Conservation (phyloP, 1,139 yeast genomes). For the Scheffersomyces illinoinensis region DNA sequence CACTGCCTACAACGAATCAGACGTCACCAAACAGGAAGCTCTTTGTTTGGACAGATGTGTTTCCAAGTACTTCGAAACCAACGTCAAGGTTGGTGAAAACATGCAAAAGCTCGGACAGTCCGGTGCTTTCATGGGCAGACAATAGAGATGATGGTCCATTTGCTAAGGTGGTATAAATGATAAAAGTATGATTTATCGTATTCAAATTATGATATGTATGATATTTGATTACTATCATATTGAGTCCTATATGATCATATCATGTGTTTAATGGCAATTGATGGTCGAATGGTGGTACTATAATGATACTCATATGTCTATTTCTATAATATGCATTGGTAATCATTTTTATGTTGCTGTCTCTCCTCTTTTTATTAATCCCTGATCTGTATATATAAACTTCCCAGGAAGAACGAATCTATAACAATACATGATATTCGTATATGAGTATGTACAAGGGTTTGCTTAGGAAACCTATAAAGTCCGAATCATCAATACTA, state of each 20-base stretch:
- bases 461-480: not conserved
- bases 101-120: conserved; percentile 75
- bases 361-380: not conserved
- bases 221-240: not conserved
- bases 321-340: not conserved
- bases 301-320: not conserved
- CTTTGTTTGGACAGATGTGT: conserved; percentile 97
- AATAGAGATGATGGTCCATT: conserved; percentile 14
- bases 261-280: not conserved
- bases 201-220: not conserved
- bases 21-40: conserved; percentile 80
- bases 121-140: conserved; percentile 54
- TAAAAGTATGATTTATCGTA: not conserved
- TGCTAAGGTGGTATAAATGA: no score
- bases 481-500: no score
- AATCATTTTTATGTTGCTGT: not conserved
- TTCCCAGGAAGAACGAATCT: not conserved
- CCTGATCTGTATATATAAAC: not conserved
- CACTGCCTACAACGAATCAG: conserved; percentile 68
- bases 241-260: no score
- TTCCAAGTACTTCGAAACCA: conserved; percentile 92
- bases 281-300: not conserved
- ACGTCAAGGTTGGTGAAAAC: conserved; percentile 92
- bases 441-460: not conserved
- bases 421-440: not conserved